A percentile compares a stretch with the other conserved stretches of the same genome.
Evolutionary conservation across 2,329 filamentous ascomycete species (phyloP).

Genomic region (Xylariales sp.): DNA sequence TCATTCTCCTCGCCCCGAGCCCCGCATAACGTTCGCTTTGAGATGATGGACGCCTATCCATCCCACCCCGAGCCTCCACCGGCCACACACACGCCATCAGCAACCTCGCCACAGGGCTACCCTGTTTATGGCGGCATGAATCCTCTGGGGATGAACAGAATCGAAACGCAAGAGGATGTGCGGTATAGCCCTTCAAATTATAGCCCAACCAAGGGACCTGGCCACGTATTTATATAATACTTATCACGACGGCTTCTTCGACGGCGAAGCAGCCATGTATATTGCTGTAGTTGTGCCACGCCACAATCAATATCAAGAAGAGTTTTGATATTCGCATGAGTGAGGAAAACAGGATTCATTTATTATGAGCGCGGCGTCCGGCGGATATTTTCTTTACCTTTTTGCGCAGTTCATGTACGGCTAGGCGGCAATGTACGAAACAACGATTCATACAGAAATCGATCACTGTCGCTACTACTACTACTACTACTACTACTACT

Average conservation of each 20-base stretch:
- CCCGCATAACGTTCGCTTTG: conserved; percentile 58
- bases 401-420: conserved; percentile 14
- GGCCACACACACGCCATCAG: conserved; percentile 33
- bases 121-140: conserved; percentile 58
- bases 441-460: conserved; percentile 4
- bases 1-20: conserved; percentile 68
- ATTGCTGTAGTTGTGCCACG: conserved; percentile 25
- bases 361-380: conserved; percentile 37
- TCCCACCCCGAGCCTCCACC: conserved; percentile 45
- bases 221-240: conserved; percentile 46
- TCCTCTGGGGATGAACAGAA: conserved; percentile 67
- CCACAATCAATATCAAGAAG: conserved; percentile 11
- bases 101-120: conserved; percentile 30
- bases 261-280: conserved; percentile 28
- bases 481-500: not conserved
- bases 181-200: conserved; percentile 40
- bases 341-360: conserved; percentile 24
- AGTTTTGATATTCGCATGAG: conserved; percentile 22
- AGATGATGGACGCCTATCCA: conserved; percentile 56
- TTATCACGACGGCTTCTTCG: conserved; percentile 17
- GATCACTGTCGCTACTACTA: conserved; percentile 2
- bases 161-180: conserved; percentile 53
- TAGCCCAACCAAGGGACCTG: conserved; percentile 39
- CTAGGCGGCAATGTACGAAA: conserved; percentile 22
- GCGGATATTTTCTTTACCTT: conserved; percentile 20